Base-by-base conservation (phyloP, 2,329 filamentous ascomycete species). In the Scedosporium minutisporum region DNA sequence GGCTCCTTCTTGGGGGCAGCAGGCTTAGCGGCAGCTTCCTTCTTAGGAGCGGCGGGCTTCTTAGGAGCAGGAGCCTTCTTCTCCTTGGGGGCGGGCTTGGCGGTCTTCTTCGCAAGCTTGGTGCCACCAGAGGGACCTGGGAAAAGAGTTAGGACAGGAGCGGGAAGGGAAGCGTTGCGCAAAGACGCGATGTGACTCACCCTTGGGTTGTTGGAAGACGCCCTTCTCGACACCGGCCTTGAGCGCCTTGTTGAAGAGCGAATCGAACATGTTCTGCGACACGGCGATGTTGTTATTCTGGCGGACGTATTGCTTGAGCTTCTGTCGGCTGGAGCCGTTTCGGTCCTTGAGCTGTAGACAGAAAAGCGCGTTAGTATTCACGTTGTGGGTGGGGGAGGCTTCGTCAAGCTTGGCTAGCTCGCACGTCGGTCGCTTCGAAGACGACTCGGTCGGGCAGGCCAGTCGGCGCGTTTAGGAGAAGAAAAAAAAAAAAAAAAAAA, bases 191-290 rank as follows among this genome's bases (percentile, higher is more conserved):
- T 21, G 44, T 57, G 38, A 80, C 85, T 68, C 83, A 91, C 91
- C 92, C 86, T 96, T 96, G 72, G 92, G 93, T 75, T 93, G 91
- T 72, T 87, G 83, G 74, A 96, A 96, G 70, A 90, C 83, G 66
- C 90, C 90, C 82, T 89, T 92, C 71, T 96, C 90, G 69, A 93
- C 91, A 75, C 92, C 92, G 64, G 81, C 78, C 78, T 88, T 86
- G 73, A 96, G 82, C 62, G 91, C 90, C 76, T 88, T 89, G 86
- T 95, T 95, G 85, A 96, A 91, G 71, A 92, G 87, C 65, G 82
- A 83, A 72, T 82, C 83, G 76, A 86, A 86, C 82, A 85, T 85
- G 70, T 79, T 79, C 73, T 83, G 75, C 66, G 74, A 71, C 61
- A 65, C 65, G 27, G 73, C 72, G 69, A 81, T 73, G 65, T 71